These are phyloP conservation scores for Pleurotus pulmonarius DNA, from an alignment of 768 basidiomycete species.

Conservation along the genomic window DNA sequence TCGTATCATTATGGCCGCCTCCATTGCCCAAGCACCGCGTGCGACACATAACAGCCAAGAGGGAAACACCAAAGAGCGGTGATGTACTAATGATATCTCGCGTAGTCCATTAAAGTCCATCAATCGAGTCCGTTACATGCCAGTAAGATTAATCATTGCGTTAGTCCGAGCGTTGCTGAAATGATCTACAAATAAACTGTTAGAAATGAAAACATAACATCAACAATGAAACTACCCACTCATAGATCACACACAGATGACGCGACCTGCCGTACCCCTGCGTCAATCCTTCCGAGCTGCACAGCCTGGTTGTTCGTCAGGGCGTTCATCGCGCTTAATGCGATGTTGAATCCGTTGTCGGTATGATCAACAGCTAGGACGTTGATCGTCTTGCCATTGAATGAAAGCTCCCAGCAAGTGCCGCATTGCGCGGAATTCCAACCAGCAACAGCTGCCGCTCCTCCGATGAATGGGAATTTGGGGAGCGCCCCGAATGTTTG, in stretches of 20 bases:
- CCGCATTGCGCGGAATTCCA: constrained; percentile 55
- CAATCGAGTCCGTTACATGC: too few species aligned
- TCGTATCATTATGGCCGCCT: too few species aligned
- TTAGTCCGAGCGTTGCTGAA: too few species aligned
- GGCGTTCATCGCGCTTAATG: constrained; percentile 47
- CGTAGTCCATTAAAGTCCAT: too few species aligned
- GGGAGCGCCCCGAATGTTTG: constrained; percentile 50
- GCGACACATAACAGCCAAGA: too few species aligned
- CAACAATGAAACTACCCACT: constrained; percentile 4
- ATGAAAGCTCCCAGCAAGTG: constrained; percentile 58
- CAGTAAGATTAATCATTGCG: too few species aligned
- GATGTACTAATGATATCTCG: too few species aligned
- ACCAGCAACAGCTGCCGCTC: constrained; percentile 43
- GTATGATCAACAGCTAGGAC: constrained; percentile 53
- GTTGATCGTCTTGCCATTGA: constrained; percentile 38
- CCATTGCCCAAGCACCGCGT: too few species aligned
- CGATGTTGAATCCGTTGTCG: constrained; percentile 42
- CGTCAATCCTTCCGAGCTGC: constrained; percentile 43
- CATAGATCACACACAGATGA: constrained; percentile 48
- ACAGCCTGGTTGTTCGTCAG: constrained; percentile 46
- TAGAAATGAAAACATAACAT: too few species aligned
- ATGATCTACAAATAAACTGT: too few species aligned
- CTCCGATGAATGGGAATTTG: constrained; percentile 58
- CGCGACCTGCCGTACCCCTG: constrained; percentile 37
- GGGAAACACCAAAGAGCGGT: too few species aligned